These are phyloP conservation scores for Leishmania tropica DNA, from an alignment of 208 protist genomes.

Conservation along the genomic window DNA sequence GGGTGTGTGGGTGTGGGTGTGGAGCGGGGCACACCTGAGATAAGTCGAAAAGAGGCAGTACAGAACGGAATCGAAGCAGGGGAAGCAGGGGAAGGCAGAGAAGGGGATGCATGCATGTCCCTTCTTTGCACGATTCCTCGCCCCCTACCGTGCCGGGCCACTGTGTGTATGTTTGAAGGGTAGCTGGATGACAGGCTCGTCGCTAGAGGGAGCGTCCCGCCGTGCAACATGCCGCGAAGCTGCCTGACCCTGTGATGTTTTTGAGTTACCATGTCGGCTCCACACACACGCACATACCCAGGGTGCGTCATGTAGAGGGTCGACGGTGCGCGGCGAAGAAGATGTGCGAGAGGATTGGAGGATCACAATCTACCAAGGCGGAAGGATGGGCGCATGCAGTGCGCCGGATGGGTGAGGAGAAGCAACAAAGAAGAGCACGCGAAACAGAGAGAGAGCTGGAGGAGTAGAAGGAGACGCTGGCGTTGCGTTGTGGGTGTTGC, in stretches of 20 bases:
- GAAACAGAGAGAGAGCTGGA: background rate
- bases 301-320: background rate
- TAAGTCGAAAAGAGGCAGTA: background rate
- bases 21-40: background rate
- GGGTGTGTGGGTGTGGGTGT: background rate
- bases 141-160: background rate
- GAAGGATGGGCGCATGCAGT: background rate
- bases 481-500: background rate
- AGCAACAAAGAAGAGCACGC: background rate
- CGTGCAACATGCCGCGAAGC: background rate
- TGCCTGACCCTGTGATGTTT: background rate
- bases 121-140: background rate
- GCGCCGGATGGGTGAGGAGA: background rate
- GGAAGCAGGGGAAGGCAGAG: background rate
- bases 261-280: background rate
- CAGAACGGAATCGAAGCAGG: background rate
- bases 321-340: background rate
- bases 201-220: background rate
- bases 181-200: background rate
- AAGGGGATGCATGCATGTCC: background rate
- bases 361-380: background rate
- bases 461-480: background rate
- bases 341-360: background rate
- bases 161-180: background rate
- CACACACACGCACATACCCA: background rate